Base-by-base conservation (phyloP, 2,329 filamentous ascomycete species). In the Penicillium palitans region DNA sequence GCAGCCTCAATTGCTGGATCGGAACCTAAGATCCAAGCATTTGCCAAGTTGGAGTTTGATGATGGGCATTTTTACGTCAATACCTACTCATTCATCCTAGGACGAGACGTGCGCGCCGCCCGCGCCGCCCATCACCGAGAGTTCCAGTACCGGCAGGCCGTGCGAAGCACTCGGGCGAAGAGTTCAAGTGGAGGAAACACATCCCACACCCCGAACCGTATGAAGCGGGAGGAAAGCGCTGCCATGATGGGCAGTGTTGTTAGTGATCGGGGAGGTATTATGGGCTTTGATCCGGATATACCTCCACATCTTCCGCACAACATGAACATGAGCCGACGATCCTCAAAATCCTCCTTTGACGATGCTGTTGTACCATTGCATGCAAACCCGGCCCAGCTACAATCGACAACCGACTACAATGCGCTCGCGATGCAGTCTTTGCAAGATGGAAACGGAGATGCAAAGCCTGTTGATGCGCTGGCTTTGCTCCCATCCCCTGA, bases 41-140 rank as follows among this genome's bases (percentile, higher is more conserved):
- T 84, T 72, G 86, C 85, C 41, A 86, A 86, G 69, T 78, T 88
- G 47, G 82, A 84, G 66, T 87, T 88, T 69, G 80, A 83, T 52
- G 85, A 88, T 72, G 85, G 85, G 53, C 84, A 85, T 67, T 88
- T 86, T 69, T 87, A 87, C 68, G 83, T 87, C 74, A 86, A 83
- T 62, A 87, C 84, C 6, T 84, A 84, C 65, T 81, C 83, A 31
- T 83, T 87, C 57, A 81, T 85, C 51, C 76, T 88, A n/a, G 85
- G 84, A 42, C 82, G 86, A 69, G 85, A 88, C 72, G 78, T 84
- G 48, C 78, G 80, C 60, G 81, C 81, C 7, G 79, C 78, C 27
- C 75, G 78, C 47, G 76, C 77, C 15, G 80, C 80, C 31, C 74
- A 77, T 58, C 76, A 78, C 55, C 72, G 76, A 63, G 77, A 80